A percentile compares a stretch with the other conserved stretches of the same genome.
phyloP scores from a whole-genome alignment of 495 filamentous ascomycete genomes.

The Penicillium bialowiezense region DNA sequence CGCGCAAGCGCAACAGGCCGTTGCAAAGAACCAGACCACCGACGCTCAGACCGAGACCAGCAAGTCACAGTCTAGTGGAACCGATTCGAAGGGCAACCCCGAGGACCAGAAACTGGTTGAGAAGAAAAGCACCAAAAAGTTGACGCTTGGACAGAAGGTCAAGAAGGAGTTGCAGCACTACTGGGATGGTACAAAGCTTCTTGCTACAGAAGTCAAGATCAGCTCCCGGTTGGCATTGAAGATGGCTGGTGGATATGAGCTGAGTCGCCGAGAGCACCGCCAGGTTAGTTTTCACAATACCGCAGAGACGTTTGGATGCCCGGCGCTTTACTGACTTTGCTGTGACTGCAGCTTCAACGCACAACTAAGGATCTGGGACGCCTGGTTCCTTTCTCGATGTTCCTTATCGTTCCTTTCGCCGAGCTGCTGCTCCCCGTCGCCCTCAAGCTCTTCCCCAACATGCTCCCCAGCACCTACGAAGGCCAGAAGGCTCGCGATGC shows the following conservation, averaged over 20 bases:
- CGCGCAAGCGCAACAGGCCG: conserved; percentile 30
- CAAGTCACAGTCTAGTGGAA: conserved; percentile 16
- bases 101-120: conserved; percentile 53
- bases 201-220: conserved; percentile 90
- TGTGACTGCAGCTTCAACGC: conserved; percentile 62
- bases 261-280: conserved; percentile 87
- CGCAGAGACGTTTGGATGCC: neutral
- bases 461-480: conserved; percentile 96
- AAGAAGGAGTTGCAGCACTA: conserved; percentile 92
- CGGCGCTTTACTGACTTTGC: neutral
- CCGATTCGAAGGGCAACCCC: neutral
- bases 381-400: conserved; percentile 92
- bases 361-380: conserved; percentile 93
- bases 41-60: conserved; percentile 43
- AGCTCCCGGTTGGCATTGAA: conserved; percentile 87
- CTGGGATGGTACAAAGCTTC: conserved; percentile 98
- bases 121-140: conserved; percentile 78
- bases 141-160: conserved; percentile 86
- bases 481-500: conserved; percentile 82
- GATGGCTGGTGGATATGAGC: conserved; percentile 97
- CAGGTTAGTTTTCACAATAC: conserved; percentile 51
- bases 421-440: conserved; percentile 93
- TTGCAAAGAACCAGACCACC: conserved; percentile 30
- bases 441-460: conserved; percentile 90
- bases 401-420: conserved; percentile 94